Conservation (phyloP, 2,329 filamentous ascomycete species). For the Hypoxylon sp. region DNA sequence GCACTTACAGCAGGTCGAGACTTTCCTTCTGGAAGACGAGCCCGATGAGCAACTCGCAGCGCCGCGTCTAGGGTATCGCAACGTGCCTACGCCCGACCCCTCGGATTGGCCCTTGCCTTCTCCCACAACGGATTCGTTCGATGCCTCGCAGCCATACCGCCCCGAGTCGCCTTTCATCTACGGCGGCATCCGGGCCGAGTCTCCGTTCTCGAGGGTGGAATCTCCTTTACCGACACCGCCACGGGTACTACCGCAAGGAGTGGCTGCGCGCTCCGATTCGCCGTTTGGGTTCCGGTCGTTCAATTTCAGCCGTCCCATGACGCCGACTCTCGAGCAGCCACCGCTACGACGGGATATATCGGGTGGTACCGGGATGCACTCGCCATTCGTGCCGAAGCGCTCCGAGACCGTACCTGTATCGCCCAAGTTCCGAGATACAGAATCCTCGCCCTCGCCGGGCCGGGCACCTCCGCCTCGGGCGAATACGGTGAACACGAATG, state of each 20-base stretch:
- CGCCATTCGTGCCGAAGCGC: conserved; percentile 25
- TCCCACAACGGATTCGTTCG: conserved; percentile 35
- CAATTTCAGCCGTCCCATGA: conserved; percentile 42
- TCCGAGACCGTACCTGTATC: conserved; percentile 39
- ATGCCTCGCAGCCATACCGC: conserved; percentile 1
- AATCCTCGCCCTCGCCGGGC: conserved; percentile 24
- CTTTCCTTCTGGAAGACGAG: conserved; percentile 12
- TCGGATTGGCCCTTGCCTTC: conserved; percentile 42
- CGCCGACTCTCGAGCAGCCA: conserved; percentile 27
- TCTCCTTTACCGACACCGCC: conserved; percentile 38
- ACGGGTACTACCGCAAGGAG: conserved; percentile 35
- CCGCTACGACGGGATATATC: conserved; percentile 17
- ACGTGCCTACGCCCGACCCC: conserved; percentile 40
- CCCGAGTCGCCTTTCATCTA: conserved; percentile 20
- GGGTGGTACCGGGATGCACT: conserved; percentile 4
- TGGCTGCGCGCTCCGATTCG: conserved; percentile 44
- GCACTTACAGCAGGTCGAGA: conserved; percentile 17
- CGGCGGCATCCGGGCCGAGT: conserved; percentile 9
- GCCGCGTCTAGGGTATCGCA: conserved; percentile 33
- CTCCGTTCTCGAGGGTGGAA: conserved; percentile 10
- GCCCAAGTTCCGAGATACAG: conserved; percentile 20
- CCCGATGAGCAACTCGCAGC: conserved; percentile 11
- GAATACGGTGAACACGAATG: conserved; percentile 27
- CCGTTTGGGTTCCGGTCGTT: conserved; percentile 46
- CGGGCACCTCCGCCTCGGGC: conserved; percentile 30